Conservation (phyloP, 2,329 filamentous ascomycete species). For the Plenodomus lindquistii region DNA sequence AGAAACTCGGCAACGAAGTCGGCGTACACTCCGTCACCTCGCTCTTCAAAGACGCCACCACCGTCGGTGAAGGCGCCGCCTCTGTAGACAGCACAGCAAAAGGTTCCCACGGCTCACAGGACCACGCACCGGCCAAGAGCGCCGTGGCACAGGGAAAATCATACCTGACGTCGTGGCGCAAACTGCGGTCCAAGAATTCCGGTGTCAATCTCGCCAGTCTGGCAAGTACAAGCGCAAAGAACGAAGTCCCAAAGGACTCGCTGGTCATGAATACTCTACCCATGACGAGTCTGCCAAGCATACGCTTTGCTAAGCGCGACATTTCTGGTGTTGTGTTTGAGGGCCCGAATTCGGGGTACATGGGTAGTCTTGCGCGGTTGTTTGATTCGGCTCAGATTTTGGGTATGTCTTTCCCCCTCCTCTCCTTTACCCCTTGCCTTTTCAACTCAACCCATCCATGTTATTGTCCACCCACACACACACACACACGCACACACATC, state of each 20-base stretch:
- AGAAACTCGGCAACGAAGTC: slow-evolving; percentile 92
- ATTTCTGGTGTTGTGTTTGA: slow-evolving; percentile 70
- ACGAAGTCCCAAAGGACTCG: slow-evolving; percentile 58
- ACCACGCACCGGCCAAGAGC: slow-evolving; percentile 35
- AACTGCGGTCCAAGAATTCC: slow-evolving; percentile 87
- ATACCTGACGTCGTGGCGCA: slow-evolving; percentile 84
- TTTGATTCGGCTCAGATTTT: slow-evolving; percentile 93
- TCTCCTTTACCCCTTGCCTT: too few relatives aligned
- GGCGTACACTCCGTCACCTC: slow-evolving; percentile 74
- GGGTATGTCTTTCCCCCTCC: slow-evolving; percentile 58
- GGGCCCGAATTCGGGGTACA: slow-evolving; percentile 87
- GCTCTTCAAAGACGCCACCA: slow-evolving; percentile 72
- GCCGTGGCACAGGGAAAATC: slow-evolving; percentile 61
- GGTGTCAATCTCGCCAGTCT: slow-evolving; percentile 55
- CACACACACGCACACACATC: too few relatives aligned
- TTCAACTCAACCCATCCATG: too few relatives aligned
- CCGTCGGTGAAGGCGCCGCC: slow-evolving; percentile 34
- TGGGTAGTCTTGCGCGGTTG: slow-evolving; percentile 83
- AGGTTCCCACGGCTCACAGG: slow-evolving; percentile 33
- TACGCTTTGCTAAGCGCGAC: slow-evolving; percentile 73
- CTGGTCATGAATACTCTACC: slow-evolving; percentile 57
- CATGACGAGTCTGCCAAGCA: slow-evolving; percentile 76
- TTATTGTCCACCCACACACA: too few relatives aligned
- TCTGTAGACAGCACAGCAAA: slow-evolving; percentile 30
- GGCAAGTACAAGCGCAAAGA: slow-evolving; percentile 35